A percentile compares a stretch with the other conserved stretches of the same genome.
Evolutionary conservation across 2,329 filamentous ascomycete species (phyloP).

Genomic region (Hypoxylon sp.): DNA sequence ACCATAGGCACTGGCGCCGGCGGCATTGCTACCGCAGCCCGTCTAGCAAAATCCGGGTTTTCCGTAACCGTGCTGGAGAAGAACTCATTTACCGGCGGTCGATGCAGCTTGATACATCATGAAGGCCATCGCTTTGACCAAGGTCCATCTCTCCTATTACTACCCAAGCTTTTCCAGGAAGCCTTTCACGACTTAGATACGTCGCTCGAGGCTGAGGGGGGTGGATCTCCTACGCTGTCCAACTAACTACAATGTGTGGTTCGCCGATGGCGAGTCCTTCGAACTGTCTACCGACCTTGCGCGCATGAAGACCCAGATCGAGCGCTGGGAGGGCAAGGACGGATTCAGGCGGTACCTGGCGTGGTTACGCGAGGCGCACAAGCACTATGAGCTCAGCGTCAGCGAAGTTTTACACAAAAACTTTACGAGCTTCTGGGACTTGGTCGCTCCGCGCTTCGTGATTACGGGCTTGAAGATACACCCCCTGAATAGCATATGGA

Average conservation of each 20-base stretch:
- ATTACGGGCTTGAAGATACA: conserved; percentile 72
- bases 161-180: conserved; percentile 79
- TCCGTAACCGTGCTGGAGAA: conserved; percentile 84
- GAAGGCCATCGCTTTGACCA: conserved; percentile 81
- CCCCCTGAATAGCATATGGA: conserved; percentile 80
- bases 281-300: conserved; percentile 76
- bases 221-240: conserved; percentile 79
- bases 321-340: conserved; percentile 79
- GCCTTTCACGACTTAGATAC: conserved; percentile 79
- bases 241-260: conserved; percentile 83
- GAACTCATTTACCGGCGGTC: conserved; percentile 79
- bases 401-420: conserved; percentile 77
- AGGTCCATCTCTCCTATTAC: conserved; percentile 80
- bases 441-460: conserved; percentile 73
- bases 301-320: conserved; percentile 79
- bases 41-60: conserved; percentile 78
- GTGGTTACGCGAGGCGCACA: conserved; percentile 77
- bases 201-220: conserved; percentile 75
- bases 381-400: conserved; percentile 78
- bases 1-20: conserved; percentile 76
- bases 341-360: conserved; percentile 78
- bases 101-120: conserved; percentile 76
- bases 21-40: conserved; percentile 79
- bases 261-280: conserved; percentile 76
- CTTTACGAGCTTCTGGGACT: conserved; percentile 72